Percentiles rank a stretch among this genome's conserved stretches.
These are phyloP conservation scores for Hypoxylon sp. DNA, from an alignment of 2,329 filamentous ascomycete genomes.

Conservation along the genomic window DNA sequence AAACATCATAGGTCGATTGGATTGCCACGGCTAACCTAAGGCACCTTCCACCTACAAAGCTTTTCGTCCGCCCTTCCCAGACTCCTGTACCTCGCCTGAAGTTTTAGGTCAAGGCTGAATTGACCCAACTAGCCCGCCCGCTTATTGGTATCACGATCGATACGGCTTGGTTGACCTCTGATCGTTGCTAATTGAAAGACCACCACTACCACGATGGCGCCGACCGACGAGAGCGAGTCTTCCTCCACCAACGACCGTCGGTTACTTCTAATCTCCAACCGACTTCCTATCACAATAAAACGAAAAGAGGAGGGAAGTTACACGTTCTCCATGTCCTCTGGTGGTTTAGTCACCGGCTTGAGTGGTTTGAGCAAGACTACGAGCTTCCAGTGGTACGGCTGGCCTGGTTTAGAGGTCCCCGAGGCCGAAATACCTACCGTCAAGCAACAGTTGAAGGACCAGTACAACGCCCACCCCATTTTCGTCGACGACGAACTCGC, in stretches of 20 bases:
- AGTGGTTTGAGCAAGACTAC: slow-evolving; percentile 93
- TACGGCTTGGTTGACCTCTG: neutral
- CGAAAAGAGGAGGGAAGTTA: slow-evolving; percentile 91
- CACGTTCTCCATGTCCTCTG: slow-evolving; percentile 95
- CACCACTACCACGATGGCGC: slow-evolving; percentile 40
- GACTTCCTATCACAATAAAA: slow-evolving; percentile 96
- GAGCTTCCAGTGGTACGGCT: slow-evolving; percentile 98
- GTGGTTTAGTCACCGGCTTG: slow-evolving; percentile 92
- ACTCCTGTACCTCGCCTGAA: neutral
- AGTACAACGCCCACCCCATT: slow-evolving; percentile 90
- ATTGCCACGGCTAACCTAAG: slow-evolving; percentile 22
- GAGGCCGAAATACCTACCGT: slow-evolving; percentile 82
- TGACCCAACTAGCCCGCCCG: neutral
- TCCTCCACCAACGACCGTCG: slow-evolving; percentile 51
- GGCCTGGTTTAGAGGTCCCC: slow-evolving; percentile 93
- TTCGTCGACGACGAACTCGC: slow-evolving; percentile 95
- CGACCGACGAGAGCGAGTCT: slow-evolving; percentile 41
- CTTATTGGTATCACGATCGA: neutral
- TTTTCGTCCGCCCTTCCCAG: neutral
- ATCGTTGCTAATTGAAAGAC: neutral
- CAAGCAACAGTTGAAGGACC: slow-evolving; percentile 82
- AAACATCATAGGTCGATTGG: slow-evolving; percentile 19
- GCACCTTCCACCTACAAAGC: slow-evolving; percentile 12
- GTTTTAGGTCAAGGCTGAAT: neutral
- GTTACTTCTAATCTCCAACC: slow-evolving; percentile 91